Evolutionary conservation across 1,284 basidiomycete species (phyloP).

Genomic region (Coniferiporia sulphurascens): DNA sequence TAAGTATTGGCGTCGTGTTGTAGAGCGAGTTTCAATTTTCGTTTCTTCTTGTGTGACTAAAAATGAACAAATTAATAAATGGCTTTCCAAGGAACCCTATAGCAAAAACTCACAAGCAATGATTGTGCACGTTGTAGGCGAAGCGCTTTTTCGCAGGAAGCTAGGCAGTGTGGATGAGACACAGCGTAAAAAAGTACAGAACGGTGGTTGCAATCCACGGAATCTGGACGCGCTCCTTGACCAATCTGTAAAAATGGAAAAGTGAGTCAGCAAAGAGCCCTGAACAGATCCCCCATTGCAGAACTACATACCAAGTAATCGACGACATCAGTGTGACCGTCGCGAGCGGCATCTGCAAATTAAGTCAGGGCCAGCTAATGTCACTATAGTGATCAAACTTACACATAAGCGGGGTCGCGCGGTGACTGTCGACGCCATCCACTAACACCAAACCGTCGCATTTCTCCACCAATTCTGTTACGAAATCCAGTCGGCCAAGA

Average conservation of each 20-base stretch:
- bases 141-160: constrained; percentile 62
- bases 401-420: constrained; percentile 78
- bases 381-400: constrained; percentile 26
- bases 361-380: no score
- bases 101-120: constrained; percentile 38
- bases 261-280: constrained; percentile 21
- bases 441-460: constrained; percentile 58
- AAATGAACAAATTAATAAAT: not conserved
- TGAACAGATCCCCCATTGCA: constrained; percentile 11
- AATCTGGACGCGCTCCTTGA: constrained; percentile 65
- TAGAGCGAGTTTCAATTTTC: constrained; percentile 14
- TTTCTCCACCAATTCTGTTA: constrained; percentile 52
- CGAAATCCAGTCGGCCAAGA: constrained; percentile 55
- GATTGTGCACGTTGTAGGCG: constrained; percentile 55
- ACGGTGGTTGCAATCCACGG: constrained; percentile 61
- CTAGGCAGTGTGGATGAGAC: constrained; percentile 54
- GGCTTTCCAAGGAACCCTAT: not conserved
- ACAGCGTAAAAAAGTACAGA: constrained; percentile 65
- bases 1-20: constrained; percentile 20
- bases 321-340: constrained; percentile 59
- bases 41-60: constrained; percentile 12
- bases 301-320: constrained; percentile 53
- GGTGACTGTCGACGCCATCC: constrained; percentile 64
- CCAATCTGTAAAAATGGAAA: constrained; percentile 38
- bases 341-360: constrained; percentile 61